Evolutionary conservation across 805 yeast genomes (phyloP), one percentile per base, ranked within the genome.

Genomic region (Wickerhamomyces pijperi): DNA sequence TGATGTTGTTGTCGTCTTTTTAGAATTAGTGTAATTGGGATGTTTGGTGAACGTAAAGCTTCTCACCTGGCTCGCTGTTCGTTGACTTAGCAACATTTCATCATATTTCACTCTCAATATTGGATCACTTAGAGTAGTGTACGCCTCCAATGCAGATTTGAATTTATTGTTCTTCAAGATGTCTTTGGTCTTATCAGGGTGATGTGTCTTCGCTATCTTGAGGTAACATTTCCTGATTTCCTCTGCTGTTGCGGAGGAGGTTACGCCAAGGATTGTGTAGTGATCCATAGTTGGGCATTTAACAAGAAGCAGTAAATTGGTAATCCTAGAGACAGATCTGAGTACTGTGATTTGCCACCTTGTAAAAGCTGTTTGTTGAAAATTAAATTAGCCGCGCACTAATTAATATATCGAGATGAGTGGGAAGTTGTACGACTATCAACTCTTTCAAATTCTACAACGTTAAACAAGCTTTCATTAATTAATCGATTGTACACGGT

Each of bases 111-210:
- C 39, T 18, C 65, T 53, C 39, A 47, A 49, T 2, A 39, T 28
- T 2, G 47, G 34, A 39, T 63, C 61, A 1, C 42, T 28, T 18
- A 65, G 46, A 1, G 54, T 49, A 6, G 48, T 56, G 19, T 63
- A 42, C 0, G 70, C 70, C 33, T 56, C 56, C 9, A 47, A 45
- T 11, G 63, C 46, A 9, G 36, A 38, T 41, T 59, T 54, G 53
- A 65, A 65, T 32, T 44, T 39, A 36, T 61, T 65, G 6, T 21
- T 33, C 2, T 41, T 52, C 19, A 42, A 42, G 7, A 28, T 32
- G 3, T 44, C 55, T 8, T 39, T 40, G 35, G 47, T 46, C 46
- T 61, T 63, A 44, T 72, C 78, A 5, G 78, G 78, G 45, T 72
- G 78, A 43, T 60, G 61, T 35, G 53, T 50, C 20, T 55, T 46